These are phyloP conservation scores for Boehmeria nivea DNA, from an alignment of 306 rosid genomes.

Conservation along the genomic window DNA sequence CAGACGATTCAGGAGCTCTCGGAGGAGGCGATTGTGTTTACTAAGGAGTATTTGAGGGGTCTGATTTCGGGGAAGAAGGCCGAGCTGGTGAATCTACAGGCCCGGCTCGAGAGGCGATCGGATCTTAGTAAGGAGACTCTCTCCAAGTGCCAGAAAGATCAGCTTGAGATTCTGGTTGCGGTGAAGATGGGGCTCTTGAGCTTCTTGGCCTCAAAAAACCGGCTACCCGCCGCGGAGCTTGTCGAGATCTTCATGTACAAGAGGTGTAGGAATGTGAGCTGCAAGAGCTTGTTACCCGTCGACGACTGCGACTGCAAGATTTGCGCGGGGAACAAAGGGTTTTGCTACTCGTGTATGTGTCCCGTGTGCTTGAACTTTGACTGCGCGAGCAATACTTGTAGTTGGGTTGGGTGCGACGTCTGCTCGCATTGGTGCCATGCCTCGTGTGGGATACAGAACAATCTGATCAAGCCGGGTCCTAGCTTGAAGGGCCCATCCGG, in stretches of 20 bases:
- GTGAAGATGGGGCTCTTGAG: conserved; percentile 70
- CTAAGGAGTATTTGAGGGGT: conserved; percentile 57
- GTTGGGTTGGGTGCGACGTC: conserved; percentile 98
- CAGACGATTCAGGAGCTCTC: conserved; percentile 63
- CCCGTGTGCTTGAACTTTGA: conserved; percentile 94
- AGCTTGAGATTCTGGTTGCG: conserved; percentile 65
- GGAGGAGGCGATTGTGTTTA: conserved; percentile 47
- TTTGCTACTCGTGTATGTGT: conserved; percentile 95
- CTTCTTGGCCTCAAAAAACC: conserved; percentile 54
- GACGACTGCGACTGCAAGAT: conserved; percentile 97
- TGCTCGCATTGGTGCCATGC: conserved; percentile 99
- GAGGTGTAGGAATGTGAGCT: conserved; percentile 74
- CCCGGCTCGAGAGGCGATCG: conserved; percentile 61
- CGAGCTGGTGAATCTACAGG: conserved; percentile 63
- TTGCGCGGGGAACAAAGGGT: conserved; percentile 77
- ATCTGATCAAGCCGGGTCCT: conserved; percentile 82
- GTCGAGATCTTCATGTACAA: conserved; percentile 70
- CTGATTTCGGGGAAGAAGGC: conserved; percentile 79
- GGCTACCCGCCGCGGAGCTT: conserved; percentile 43
- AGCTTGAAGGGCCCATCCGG: conserved; percentile 90
- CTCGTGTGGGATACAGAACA: conserved; percentile 78
- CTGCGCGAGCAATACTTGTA: conserved; percentile 86
- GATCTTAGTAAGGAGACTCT: conserved; percentile 78
- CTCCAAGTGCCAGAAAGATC: conserved; percentile 62
- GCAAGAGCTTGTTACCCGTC: conserved; percentile 72